Evolutionary conservation across 1,284 basidiomycete species (phyloP).

Genomic region (Tylopilus sp.): DNA sequence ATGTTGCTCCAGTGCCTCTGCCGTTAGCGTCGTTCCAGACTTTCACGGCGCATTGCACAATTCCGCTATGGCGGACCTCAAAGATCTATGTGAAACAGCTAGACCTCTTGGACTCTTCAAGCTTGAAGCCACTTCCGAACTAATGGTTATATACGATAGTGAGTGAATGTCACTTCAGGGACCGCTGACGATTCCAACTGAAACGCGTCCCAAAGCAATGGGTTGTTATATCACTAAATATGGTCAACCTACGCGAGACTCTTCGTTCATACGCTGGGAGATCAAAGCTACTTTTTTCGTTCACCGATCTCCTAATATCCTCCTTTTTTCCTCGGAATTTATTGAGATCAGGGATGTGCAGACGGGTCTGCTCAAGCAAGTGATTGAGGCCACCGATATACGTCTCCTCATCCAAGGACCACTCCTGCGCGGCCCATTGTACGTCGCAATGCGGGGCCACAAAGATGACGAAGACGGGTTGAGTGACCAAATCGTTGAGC

Average conservation of each 20-base stretch:
- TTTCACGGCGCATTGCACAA: conserved; percentile 58
- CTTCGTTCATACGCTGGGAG: conserved; percentile 81
- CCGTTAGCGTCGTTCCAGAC: conserved; percentile 68
- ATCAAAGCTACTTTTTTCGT: conserved; percentile 69
- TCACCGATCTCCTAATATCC: conserved; percentile 67
- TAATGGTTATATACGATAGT: conserved; percentile 82
- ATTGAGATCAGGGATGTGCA: conserved; percentile 75
- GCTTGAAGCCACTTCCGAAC: conserved; percentile 61
- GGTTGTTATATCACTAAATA: conserved; percentile 80
- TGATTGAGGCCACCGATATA: conserved; percentile 76
- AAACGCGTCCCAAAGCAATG: conserved; percentile 51
- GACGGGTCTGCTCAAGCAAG: conserved; percentile 77
- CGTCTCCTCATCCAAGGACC: conserved; percentile 62
- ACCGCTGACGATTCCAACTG: not conserved
- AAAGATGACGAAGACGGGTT: conserved; percentile 64
- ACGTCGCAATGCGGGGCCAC: conserved; percentile 69
- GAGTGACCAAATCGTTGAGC: conserved; percentile 73
- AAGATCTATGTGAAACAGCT: conserved; percentile 65
- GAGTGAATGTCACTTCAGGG: conserved; percentile 35
- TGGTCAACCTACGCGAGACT: conserved; percentile 70
- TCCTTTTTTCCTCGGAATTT: conserved; percentile 79
- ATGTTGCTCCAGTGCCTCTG: conserved; percentile 48
- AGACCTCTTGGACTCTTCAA: conserved; percentile 76
- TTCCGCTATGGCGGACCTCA: conserved; percentile 61
- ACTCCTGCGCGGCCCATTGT: conserved; percentile 56